phyloP scores from a whole-genome alignment of 106 monocot species.

The Phalaenopsis equestris region DNA sequence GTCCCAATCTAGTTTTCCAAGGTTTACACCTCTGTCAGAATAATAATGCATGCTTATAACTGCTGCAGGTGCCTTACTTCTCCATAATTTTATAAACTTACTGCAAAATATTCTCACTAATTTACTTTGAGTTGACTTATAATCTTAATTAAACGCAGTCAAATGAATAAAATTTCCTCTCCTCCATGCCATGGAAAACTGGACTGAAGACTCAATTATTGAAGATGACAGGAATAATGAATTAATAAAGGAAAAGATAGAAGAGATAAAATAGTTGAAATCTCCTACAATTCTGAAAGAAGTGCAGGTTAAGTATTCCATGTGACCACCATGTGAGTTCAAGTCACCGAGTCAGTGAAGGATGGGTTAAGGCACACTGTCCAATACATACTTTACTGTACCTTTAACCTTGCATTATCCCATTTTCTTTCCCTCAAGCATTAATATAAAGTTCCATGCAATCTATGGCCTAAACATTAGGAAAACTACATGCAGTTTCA shows the following conservation, averaged over 20 bases:
- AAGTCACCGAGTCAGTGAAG: neutral
- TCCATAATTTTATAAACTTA: neutral
- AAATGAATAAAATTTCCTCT: slow-evolving; percentile 2
- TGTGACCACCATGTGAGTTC: slow-evolving; percentile 6
- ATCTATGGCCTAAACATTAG: neutral
- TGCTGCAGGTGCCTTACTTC: too few relatives aligned
- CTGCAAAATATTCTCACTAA: neutral
- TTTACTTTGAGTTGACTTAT: neutral
- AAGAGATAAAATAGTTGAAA: neutral
- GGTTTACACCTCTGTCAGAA: too few relatives aligned
- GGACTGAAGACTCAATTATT: neutral
- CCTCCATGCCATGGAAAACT: neutral
- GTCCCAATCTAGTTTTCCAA: too few relatives aligned
- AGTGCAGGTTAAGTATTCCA: neutral
- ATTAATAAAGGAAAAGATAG: neutral
- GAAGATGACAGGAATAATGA: neutral
- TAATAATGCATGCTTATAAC: too few relatives aligned
- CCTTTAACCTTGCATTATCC: neutral
- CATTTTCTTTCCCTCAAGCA: neutral
- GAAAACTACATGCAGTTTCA: neutral
- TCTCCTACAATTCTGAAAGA: neutral
- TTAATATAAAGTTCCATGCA: neutral
- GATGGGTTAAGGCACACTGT: neutral
- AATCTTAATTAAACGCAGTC: neutral
- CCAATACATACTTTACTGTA: neutral